Percentiles rank a stretch among this genome's conserved stretches.
These are phyloP conservation scores for Cinchona pubescens DNA, from an alignment of 257 asterid species.

Conservation along the genomic window DNA sequence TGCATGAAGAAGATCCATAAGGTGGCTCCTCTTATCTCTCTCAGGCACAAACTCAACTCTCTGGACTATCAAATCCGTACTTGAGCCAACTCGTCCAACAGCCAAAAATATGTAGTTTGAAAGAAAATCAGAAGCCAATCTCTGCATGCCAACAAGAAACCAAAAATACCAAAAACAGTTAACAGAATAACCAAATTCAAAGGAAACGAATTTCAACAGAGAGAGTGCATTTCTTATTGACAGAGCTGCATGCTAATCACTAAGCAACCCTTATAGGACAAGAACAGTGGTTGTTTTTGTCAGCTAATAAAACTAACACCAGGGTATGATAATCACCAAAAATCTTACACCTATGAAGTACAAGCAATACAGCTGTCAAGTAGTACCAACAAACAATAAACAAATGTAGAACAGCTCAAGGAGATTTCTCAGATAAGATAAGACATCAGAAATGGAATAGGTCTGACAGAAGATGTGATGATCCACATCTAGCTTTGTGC, in stretches of 20 bases:
- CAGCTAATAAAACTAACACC: too few species aligned
- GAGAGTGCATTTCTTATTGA: not conserved
- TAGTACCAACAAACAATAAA: not conserved
- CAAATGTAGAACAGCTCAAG: not conserved
- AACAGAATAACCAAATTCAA: not conserved
- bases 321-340: not conserved
- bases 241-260: not conserved
- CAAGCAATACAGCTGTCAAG: conserved; percentile 1
- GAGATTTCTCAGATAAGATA: not conserved
- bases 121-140: conserved; percentile 86
- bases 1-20: conserved; percentile 98
- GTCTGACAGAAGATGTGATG: not conserved
- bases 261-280: not conserved
- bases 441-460: not conserved
- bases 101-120: conserved; percentile 78
- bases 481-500: not conserved
- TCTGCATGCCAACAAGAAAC: conserved; percentile 49
- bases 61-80: conserved; percentile 92
- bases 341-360: not conserved
- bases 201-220: not conserved
- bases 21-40: conserved; percentile 91
- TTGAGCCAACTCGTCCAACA: conserved; percentile 98
- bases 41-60: conserved; percentile 94
- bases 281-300: not conserved
- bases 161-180: conserved; percentile 25